These are phyloP conservation scores for Cryptococcus amylolentus DNA, from an alignment of 1,284 basidiomycete genomes.

Conservation along the genomic window DNA sequence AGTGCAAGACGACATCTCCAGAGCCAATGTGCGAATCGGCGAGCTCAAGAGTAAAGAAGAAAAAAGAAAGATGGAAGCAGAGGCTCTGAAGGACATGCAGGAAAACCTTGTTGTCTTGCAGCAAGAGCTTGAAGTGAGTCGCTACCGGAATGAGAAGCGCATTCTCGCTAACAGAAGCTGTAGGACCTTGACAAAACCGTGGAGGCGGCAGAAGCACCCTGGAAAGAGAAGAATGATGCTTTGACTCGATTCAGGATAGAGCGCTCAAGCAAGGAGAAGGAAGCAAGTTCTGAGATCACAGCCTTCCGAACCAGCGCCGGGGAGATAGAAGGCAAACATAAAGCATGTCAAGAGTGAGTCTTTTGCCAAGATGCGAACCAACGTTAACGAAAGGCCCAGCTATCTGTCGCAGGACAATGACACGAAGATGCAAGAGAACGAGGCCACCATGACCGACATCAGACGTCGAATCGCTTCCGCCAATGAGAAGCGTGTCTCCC, in stretches of 20 bases:
- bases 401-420: constrained; percentile 69
- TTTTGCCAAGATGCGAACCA: neutral
- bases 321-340: constrained; percentile 40
- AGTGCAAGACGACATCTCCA: constrained; percentile 53
- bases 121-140: constrained; percentile 36
- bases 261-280: constrained; percentile 32
- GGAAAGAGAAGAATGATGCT: constrained; percentile 41
- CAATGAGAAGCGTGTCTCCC: constrained; percentile 56
- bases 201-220: constrained; percentile 39
- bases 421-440: constrained; percentile 62
- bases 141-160: neutral
- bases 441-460: constrained; percentile 55
- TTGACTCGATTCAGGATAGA: constrained; percentile 34
- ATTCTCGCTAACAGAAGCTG: neutral
- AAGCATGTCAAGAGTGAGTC: constrained; percentile 35
- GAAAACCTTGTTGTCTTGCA: constrained; percentile 54
- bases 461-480: constrained; percentile 51
- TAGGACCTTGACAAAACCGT: constrained; percentile 40
- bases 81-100: constrained; percentile 61
- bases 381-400: constrained; percentile 48
- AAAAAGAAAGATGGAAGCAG: constrained; percentile 62
- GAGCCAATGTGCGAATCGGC: constrained; percentile 62
- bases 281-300: constrained; percentile 30
- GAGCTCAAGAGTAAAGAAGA: constrained; percentile 62
- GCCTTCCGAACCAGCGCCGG: constrained; percentile 32